Evolutionary conservation across 805 yeast genomes (phyloP), one percentile per base, ranked within the genome.

Genomic region (Saccharomyces eubayanus): DNA sequence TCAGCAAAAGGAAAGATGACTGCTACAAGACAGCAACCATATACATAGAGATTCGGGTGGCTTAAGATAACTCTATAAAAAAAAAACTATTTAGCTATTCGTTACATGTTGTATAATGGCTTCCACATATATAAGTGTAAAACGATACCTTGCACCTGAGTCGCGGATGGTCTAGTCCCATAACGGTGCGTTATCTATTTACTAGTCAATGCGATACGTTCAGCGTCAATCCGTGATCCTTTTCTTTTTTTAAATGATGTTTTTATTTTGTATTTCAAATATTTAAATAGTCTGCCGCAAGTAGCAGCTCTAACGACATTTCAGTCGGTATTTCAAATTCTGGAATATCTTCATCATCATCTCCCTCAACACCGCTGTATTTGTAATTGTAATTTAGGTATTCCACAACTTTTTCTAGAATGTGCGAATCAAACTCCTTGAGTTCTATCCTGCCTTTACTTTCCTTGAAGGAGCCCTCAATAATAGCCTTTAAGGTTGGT

Each of bases 271-370:
- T 21, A 29, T 29, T 31, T 53, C 57, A 63, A 52, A 70, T 61
- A 58, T 63, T 59, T 51, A 69, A 57, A 66, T 81, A 92, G 66
- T 94, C 99, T 1, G 98, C 96, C 28, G 96, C 96, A 40, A 94
- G 92, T 47, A 94, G 71, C 59, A 92, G 72, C 66, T 94, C 98
- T 57, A 92, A 73, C 0, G 98, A 96, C 81, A 92, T 79, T 60
- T 89, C 97, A 0, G 97, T 91, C 1, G 98, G 97, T 2, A 94
- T 82, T 40, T 87, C 86, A 69, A 94, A 94, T 53, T 87, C 94
- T 0, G 96, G 96, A 6, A 87, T 80, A 50, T 80, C 84, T 3
- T 79, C 81, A 6, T 54, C 60, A 28, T 69, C 72, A 5, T 47
- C 28, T 6, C 65, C 59, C 31, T 74, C 78, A 0, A 76, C 78